These are phyloP conservation scores for Vitis vinifera DNA, from an alignment of 164 flowering plant species.

Conservation along the genomic window DNA sequence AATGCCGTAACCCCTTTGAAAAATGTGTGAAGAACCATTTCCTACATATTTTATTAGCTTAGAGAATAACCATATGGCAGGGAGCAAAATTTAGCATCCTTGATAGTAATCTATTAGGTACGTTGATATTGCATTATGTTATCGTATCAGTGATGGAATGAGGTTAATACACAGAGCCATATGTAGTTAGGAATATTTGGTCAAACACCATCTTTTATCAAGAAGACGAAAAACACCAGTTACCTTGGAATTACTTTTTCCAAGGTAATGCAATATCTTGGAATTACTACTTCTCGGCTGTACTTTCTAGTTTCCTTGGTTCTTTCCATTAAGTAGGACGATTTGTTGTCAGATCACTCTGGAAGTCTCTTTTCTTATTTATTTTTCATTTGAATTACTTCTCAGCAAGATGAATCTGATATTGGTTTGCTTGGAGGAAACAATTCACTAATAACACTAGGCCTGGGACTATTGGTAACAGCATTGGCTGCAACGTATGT, in stretches of 20 bases:
- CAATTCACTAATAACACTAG: conserved; percentile 74
- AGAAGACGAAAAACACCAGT: neutral
- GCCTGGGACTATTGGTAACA: conserved; percentile 73
- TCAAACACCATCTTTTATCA: neutral
- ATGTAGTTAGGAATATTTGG: neutral
- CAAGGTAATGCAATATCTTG: neutral
- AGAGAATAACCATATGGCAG: neutral
- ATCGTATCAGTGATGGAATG: neutral
- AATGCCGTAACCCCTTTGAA: too few species aligned
- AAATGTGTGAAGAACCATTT: too few species aligned
- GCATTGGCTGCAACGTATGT: conserved; percentile 89
- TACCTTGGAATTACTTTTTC: too few species aligned
- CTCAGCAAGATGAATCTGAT: conserved; percentile 90
- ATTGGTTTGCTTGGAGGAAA: conserved; percentile 70
- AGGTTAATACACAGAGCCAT: neutral
- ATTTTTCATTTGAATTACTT: conserved; percentile 11
- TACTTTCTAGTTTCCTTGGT: neutral
- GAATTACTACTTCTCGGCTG: too few species aligned
- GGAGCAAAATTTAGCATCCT: neutral
- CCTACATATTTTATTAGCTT: too few species aligned
- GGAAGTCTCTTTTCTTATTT: neutral
- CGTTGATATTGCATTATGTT: neutral
- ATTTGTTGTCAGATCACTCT: neutral
- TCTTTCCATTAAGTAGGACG: neutral
- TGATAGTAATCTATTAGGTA: too few species aligned